Evolutionary conservation across 2,329 filamentous ascomycete species (phyloP).

Genomic region (Claviceps spartinae): DNA sequence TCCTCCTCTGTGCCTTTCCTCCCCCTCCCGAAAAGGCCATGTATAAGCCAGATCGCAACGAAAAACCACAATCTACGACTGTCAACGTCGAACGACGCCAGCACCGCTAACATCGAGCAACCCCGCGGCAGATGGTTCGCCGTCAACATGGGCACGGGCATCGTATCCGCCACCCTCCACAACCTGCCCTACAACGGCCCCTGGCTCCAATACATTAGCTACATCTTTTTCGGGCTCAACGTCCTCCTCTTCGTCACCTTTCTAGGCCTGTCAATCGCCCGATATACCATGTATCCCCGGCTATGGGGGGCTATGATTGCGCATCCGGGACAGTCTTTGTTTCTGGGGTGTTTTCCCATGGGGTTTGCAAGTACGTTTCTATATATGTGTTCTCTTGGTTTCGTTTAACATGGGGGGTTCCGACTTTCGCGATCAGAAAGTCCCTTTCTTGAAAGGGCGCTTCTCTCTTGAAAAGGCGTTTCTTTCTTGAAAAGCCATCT

Average conservation of each 20-base stretch:
- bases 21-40: too few relatives aligned
- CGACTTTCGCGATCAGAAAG: too few relatives aligned
- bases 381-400: too few relatives aligned
- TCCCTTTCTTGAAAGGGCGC: too few relatives aligned
- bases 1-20: too few relatives aligned
- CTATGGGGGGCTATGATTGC: constrained; percentile 54
- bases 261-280: constrained; percentile 37
- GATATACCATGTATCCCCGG: constrained; percentile 51
- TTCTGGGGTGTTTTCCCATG: constrained; percentile 57
- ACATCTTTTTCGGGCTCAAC: constrained; percentile 48
- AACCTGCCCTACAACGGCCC: constrained; percentile 45
- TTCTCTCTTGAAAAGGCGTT: too few relatives aligned
- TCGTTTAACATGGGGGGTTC: too few relatives aligned
- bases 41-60: too few relatives aligned
- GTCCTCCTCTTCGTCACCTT: constrained; percentile 42
- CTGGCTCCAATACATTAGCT: constrained; percentile 46
- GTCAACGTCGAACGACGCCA: background rate
- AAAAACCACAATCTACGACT: too few relatives aligned
- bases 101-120: background rate
- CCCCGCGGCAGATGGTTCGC: constrained; percentile 37
- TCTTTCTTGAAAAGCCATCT: too few relatives aligned
- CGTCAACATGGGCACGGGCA: constrained; percentile 54
- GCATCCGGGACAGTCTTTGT: constrained; percentile 54
- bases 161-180: constrained; percentile 49
- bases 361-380: constrained; percentile 39